phyloP scores from a whole-genome alignment of 169 alveolate genomes.

The Plasmodium blacklocki region DNA sequence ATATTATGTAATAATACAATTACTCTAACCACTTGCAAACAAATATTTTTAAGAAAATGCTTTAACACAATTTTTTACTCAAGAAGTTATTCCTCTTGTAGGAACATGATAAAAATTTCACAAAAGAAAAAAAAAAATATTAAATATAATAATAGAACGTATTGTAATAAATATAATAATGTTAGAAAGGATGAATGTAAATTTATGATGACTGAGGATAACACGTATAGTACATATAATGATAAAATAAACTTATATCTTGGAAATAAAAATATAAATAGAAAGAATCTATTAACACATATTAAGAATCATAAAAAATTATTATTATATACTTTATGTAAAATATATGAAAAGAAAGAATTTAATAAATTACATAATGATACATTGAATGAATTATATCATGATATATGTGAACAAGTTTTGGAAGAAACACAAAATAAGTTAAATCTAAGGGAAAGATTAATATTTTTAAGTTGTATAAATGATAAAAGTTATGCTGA shows the following conservation, averaged over 20 bases:
- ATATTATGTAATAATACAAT: too few species aligned
- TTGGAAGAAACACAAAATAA: slow-evolving; percentile 9
- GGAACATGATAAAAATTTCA: background rate
- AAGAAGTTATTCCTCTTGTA: too few species aligned
- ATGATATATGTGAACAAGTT: background rate
- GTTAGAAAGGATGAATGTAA: background rate
- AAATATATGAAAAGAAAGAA: slow-evolving; percentile 29
- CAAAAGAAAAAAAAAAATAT: background rate
- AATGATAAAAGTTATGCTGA: slow-evolving; percentile 48
- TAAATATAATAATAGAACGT: background rate
- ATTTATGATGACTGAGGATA: background rate
- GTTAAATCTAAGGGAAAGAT: slow-evolving; percentile 21
- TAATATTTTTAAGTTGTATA: slow-evolving; percentile 54
- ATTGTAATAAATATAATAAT: background rate
- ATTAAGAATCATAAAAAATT: slow-evolving; percentile 38
- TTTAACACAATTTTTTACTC: too few species aligned
- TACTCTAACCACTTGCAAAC: too few species aligned
- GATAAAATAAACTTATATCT: slow-evolving; percentile 5
- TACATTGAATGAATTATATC: slow-evolving; percentile 4
- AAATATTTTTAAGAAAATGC: too few species aligned
- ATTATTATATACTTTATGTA: slow-evolving; percentile 34
- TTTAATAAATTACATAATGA: background rate
- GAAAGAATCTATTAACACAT: slow-evolving; percentile 13
- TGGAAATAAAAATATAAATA: slow-evolving; percentile 23
- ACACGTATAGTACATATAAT: background rate